Evolutionary conservation across 768 basidiomycete genomes (phyloP).

Genomic region (Leccinum arenicola): DNA sequence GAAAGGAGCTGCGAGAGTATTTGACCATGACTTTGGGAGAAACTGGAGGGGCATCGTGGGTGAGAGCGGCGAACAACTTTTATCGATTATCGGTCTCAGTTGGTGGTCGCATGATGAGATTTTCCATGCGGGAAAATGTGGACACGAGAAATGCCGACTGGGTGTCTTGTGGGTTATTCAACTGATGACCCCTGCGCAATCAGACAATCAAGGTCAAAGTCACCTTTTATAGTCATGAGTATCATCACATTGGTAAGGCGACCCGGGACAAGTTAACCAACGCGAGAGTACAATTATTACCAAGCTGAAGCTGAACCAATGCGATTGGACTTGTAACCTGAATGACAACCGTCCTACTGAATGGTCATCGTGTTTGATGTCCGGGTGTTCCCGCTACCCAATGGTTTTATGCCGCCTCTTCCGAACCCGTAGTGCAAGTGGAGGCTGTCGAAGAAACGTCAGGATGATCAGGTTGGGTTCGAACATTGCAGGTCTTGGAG

Average conservation of each 20-base stretch:
- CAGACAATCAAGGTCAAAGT: background rate
- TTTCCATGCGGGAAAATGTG: background rate
- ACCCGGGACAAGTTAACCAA: background rate
- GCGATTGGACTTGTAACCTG: background rate
- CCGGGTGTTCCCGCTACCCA: background rate
- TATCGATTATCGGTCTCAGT: background rate
- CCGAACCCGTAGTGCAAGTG: too few species aligned
- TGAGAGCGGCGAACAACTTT: background rate
- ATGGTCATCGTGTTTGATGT: background rate
- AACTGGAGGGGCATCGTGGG: background rate
- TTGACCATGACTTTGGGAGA: conserved; percentile 23
- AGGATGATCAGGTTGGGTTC: background rate
- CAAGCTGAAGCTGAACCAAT: background rate
- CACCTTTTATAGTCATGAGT: too few species aligned
- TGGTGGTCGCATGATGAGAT: background rate
- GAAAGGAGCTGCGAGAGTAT: conserved; percentile 13
- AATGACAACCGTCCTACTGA: background rate
- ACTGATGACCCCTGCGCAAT: too few species aligned
- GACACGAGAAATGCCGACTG: background rate
- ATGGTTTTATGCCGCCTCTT: background rate
- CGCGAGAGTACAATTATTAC: background rate
- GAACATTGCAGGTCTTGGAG: background rate
- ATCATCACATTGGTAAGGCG: background rate
- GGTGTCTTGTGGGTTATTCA: background rate
- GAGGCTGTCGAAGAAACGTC: background rate